phyloP scores from a whole-genome alignment of 2,329 filamentous ascomycete genomes.

The Colletotrichum sp. region DNA sequence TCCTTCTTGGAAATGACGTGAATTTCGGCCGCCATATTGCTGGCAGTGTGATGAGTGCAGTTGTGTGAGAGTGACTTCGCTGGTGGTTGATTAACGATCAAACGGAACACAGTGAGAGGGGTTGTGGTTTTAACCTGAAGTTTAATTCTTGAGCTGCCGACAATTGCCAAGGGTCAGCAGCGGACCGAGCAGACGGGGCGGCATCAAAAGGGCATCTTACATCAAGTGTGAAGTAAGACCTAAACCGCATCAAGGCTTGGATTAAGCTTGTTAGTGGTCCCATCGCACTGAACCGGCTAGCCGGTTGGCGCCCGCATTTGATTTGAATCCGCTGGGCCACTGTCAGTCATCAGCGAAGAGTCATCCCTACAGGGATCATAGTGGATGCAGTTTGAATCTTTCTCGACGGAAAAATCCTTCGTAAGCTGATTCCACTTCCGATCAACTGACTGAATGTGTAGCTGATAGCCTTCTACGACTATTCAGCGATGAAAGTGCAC shows the following conservation, averaged over 20 bases:
- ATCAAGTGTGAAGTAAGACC: not conserved
- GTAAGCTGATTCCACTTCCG: not conserved
- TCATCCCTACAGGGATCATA: not conserved
- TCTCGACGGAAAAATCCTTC: not conserved
- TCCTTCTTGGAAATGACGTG: slow-evolving; percentile 34
- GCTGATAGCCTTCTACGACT: not conserved
- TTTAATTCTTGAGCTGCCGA: not conserved
- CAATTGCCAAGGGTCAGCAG: not conserved
- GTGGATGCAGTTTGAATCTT: not conserved
- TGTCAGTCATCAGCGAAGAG: not conserved
- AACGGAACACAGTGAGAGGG: not conserved
- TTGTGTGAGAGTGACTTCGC: not conserved
- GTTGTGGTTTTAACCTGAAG: not conserved
- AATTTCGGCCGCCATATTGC: slow-evolving; percentile 21
- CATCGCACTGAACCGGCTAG: not conserved
- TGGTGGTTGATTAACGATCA: not conserved
- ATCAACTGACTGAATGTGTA: not conserved
- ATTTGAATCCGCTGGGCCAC: not conserved
- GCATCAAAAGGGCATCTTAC: not conserved
- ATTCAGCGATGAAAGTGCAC: not conserved
- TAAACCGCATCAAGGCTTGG: not conserved
- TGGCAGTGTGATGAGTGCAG: not conserved
- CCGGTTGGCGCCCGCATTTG: not conserved
- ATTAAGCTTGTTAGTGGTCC: not conserved
- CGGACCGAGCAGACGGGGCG: not conserved